These are phyloP conservation scores for Eucalyptus tenuipes DNA, from an alignment of 345 rosid genomes.

Conservation along the genomic window DNA sequence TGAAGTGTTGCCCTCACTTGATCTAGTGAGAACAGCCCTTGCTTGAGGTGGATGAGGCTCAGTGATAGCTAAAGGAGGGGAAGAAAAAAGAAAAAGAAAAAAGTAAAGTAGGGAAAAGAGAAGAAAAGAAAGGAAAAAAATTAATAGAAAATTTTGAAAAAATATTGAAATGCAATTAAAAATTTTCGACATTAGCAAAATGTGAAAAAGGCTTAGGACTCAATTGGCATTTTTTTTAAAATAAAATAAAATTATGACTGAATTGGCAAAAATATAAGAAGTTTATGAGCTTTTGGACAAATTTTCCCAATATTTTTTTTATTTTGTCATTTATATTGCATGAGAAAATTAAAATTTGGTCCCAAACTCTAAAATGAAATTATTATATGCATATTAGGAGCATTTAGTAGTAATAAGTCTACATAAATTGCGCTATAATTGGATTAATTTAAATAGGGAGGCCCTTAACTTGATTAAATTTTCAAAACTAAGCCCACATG, in stretches of 20 bases:
- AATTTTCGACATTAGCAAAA: neutral
- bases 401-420: neutral
- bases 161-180: no score
- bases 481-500: neutral
- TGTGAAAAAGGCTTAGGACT: no score
- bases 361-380: neutral
- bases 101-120: neutral
- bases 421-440: neutral
- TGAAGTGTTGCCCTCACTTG: no score
- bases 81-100: no score
- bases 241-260: rapidly evolving
- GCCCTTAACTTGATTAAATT: neutral
- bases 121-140: no score
- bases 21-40: no score
- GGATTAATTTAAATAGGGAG: neutral
- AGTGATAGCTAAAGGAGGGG: neutral
- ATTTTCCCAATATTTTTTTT: neutral
- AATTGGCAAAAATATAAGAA: no score
- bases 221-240: no score
- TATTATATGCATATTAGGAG: neutral
- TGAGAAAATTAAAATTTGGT: neutral
- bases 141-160: no score
- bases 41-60: neutral
- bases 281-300: neutral
- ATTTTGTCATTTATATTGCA: neutral